Evolutionary conservation across 2,329 filamentous ascomycete species (phyloP).

Genomic region (Aschersonia sp.): DNA sequence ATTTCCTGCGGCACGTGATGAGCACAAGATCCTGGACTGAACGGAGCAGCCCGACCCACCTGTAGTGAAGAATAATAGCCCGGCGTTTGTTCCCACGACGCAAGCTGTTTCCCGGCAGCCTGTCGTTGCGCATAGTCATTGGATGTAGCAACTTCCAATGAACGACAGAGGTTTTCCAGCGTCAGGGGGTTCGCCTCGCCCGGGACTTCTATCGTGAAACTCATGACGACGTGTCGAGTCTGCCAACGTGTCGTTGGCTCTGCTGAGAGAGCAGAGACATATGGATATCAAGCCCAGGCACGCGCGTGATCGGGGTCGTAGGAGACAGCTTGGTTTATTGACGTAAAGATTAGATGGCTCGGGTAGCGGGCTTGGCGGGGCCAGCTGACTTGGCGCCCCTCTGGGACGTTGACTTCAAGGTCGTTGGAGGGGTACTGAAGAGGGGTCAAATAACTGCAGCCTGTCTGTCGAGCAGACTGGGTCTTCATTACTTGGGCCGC

Average conservation of each 20-base stretch:
- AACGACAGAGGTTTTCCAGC: slow-evolving; percentile 46
- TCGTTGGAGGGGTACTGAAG: too few species aligned
- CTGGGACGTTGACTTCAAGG: too few species aligned
- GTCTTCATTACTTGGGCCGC: too few species aligned
- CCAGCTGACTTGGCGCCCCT: too few species aligned
- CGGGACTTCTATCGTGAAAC: slow-evolving; percentile 60
- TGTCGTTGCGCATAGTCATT: slow-evolving; percentile 49
- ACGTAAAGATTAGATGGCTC: too few species aligned
- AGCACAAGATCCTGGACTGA: background rate
- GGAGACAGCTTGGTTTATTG: too few species aligned
- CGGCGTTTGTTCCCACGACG: slow-evolving; percentile 52
- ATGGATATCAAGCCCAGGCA: too few species aligned
- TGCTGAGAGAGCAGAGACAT: background rate
- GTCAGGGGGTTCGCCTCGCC: slow-evolving; percentile 66
- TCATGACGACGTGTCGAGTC: slow-evolving; percentile 33
- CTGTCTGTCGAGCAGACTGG: too few species aligned
- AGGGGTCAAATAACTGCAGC: too few species aligned
- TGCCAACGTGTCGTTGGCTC: slow-evolving; percentile 1
- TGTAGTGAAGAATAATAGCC: slow-evolving; percentile 57
- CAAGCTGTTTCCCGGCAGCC: slow-evolving; percentile 54
- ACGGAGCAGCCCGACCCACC: slow-evolving; percentile 24
- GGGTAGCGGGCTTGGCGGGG: too few species aligned
- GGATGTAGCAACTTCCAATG: slow-evolving; percentile 49
- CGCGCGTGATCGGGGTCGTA: too few species aligned
- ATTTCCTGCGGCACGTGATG: slow-evolving; percentile 38